phyloP scores from a whole-genome alignment of 257 asterid species.

The Ocimum tenuiflorum region DNA sequence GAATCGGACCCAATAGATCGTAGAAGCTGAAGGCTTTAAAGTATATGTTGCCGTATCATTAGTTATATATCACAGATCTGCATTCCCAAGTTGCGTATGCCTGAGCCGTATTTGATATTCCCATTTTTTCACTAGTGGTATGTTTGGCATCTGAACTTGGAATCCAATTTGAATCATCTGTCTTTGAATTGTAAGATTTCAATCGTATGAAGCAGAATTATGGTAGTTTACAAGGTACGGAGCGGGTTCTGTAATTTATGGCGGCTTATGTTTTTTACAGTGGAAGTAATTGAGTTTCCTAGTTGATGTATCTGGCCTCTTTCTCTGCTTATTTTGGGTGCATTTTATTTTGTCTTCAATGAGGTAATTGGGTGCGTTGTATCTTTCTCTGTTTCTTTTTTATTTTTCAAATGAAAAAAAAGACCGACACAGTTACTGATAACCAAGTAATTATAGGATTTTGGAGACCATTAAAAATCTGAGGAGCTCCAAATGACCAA shows the following conservation, averaged over 20 bases:
- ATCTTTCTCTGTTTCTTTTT: too few species aligned
- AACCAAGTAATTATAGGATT: background rate
- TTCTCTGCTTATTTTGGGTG: background rate
- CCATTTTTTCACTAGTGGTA: background rate
- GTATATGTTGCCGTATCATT: slow-evolving; percentile 18
- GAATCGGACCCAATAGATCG: slow-evolving; percentile 36
- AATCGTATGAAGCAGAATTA: background rate
- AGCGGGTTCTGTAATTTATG: slow-evolving; percentile 14
- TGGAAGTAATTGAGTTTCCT: background rate
- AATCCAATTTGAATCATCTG: slow-evolving; percentile 15
- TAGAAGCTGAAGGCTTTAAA: slow-evolving; percentile 26
- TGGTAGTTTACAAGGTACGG: slow-evolving; percentile 22
- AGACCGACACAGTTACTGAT: background rate
- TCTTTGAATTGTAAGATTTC: slow-evolving; percentile 23
- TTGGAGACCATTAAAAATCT: background rate
- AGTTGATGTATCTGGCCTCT: background rate
- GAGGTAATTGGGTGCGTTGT: too few species aligned
- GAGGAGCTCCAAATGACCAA: too few species aligned
- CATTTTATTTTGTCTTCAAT: too few species aligned
- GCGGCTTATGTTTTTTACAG: slow-evolving; percentile 17
- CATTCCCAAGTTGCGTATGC: background rate
- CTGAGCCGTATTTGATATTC: background rate
- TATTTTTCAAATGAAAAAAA: too few species aligned
- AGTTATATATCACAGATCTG: background rate
- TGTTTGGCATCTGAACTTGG: slow-evolving; percentile 19